These are phyloP conservation scores for Schizothecium vesticola DNA, from an alignment of 495 filamentous ascomycete genomes.

Conservation along the genomic window DNA sequence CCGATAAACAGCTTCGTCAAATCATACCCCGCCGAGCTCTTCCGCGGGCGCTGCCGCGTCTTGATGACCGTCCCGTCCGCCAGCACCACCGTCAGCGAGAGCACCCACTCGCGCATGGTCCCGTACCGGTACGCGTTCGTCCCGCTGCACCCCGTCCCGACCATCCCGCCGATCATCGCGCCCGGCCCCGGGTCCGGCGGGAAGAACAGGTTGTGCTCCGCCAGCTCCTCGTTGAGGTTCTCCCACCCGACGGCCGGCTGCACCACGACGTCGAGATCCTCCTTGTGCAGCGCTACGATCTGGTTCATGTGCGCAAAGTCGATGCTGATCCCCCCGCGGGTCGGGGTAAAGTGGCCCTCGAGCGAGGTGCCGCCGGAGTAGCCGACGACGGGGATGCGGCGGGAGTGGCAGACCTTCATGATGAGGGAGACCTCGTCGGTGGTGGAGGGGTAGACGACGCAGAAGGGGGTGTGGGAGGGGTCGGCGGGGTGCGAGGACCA, in stretches of 20 bases:
- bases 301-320: conserved; percentile 75
- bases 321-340: conserved; percentile 67
- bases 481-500: conserved; percentile 76
- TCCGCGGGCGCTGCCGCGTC: conserved; percentile 69
- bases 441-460: conserved; percentile 58
- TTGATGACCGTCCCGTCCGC: conserved; percentile 91
- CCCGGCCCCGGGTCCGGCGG: conserved; percentile 78
- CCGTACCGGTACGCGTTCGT: conserved; percentile 93
- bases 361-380: conserved; percentile 73
- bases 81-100: conserved; percentile 83
- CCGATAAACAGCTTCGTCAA: conserved; percentile 77
- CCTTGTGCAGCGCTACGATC: conserved; percentile 63
- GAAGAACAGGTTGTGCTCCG: conserved; percentile 67
- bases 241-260: conserved; percentile 82
- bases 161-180: conserved; percentile 92
- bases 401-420: conserved; percentile 67
- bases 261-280: conserved; percentile 75
- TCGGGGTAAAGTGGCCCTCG: conserved; percentile 76
- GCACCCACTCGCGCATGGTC: conserved; percentile 95
- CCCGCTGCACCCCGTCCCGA: conserved; percentile 87
- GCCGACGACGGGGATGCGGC: conserved; percentile 67
- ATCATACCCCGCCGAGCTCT: conserved; percentile 83
- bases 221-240: conserved; percentile 64
- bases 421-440: conserved; percentile 67
- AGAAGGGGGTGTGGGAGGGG: conserved; percentile 44